These are phyloP conservation scores for Trametes sanguinea DNA, from an alignment of 768 basidiomycete genomes.

Conservation along the genomic window DNA sequence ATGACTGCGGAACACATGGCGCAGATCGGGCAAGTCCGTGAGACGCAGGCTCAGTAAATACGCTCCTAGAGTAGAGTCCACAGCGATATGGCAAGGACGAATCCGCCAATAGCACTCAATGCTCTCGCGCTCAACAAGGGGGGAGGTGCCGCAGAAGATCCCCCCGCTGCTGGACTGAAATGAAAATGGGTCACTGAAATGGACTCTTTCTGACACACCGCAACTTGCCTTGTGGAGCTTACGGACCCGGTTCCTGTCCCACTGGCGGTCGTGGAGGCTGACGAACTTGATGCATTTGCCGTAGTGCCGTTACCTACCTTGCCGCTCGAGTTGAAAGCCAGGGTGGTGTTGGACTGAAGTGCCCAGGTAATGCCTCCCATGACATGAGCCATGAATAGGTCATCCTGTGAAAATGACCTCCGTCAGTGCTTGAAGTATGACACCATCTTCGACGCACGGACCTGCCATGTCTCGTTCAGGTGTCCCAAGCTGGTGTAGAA, in stretches of 20 bases:
- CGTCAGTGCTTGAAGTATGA: background rate
- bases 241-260: background rate
- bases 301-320: slow-evolving; percentile 54
- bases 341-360: slow-evolving; percentile 68
- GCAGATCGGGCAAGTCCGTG: background rate
- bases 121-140: background rate
- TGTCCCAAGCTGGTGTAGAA: slow-evolving; percentile 87
- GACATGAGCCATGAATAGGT: slow-evolving; percentile 70
- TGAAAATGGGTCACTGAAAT: background rate
- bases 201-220: background rate
- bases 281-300: background rate
- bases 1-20: background rate
- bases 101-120: background rate
- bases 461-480: slow-evolving; percentile 75
- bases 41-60: background rate
- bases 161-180: background rate
- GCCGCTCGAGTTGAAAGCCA: slow-evolving; percentile 60
- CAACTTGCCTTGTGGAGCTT: background rate
- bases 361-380: slow-evolving; percentile 76
- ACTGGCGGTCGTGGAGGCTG: background rate
- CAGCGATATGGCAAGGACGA: background rate
- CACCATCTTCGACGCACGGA: slow-evolving; percentile 25
- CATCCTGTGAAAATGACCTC: slow-evolving; percentile 45
- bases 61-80: background rate
- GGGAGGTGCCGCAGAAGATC: background rate